phyloP scores from a whole-genome alignment of 768 basidiomycete genomes.

The Dioszegia crocea region DNA sequence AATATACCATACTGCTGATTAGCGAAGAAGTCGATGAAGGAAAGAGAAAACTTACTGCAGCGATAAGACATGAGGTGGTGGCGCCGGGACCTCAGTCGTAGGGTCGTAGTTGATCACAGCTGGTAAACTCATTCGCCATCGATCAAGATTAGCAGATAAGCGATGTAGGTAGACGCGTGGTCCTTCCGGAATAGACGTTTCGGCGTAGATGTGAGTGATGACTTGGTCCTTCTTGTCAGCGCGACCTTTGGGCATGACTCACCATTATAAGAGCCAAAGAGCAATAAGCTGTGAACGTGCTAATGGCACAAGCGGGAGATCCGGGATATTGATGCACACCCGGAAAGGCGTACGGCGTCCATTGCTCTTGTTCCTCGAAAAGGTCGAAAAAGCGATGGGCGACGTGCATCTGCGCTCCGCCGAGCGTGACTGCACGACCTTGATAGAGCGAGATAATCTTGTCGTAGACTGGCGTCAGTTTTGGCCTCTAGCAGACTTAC shows the following conservation, averaged over 20 bases:
- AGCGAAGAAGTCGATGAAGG: neutral
- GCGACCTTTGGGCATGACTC: neutral
- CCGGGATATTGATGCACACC: conserved; percentile 13
- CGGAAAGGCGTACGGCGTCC: conserved; percentile 28
- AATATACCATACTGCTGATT: conserved; percentile 19
- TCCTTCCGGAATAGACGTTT: conserved; percentile 2
- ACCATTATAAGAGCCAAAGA: conserved; percentile 27
- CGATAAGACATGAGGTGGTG: conserved; percentile 16
- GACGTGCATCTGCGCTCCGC: conserved; percentile 20
- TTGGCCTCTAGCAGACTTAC: conserved; percentile 6
- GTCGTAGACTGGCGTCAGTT: conserved; percentile 17
- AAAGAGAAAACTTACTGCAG: conserved; percentile 7
- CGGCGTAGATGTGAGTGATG: conserved; percentile 21
- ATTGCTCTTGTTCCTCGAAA: conserved; percentile 30
- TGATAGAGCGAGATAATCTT: conserved; percentile 33
- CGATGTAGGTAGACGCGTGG: conserved; percentile 4
- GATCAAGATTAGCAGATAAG: conserved; percentile 9
- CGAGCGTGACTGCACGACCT: conserved; percentile 22
- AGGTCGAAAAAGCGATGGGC: conserved; percentile 23
- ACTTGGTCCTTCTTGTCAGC: conserved; percentile 8
- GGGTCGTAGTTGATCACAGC: conserved; percentile 8
- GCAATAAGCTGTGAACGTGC: conserved; percentile 26
- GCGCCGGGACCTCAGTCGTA: neutral
- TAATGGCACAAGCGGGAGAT: conserved; percentile 19
- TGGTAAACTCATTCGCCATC: conserved; percentile 9